These are phyloP conservation scores for Phytomonas serpens DNA, from an alignment of 208 protist genomes.

Conservation along the genomic window DNA sequence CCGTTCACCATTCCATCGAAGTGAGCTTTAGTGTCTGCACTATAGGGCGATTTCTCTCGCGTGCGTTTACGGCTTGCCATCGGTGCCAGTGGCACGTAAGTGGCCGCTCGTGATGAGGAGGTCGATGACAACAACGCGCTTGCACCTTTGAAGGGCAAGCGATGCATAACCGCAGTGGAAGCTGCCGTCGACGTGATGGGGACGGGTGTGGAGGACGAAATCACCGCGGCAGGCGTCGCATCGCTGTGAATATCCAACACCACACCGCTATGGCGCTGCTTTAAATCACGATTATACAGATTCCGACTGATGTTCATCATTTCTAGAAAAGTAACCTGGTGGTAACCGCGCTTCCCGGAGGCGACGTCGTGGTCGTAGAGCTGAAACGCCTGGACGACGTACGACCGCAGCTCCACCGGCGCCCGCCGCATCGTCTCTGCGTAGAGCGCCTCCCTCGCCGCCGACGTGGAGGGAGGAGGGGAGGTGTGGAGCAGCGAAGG, in stretches of 20 bases:
- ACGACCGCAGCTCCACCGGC: conserved; percentile 39
- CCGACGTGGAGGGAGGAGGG: background rate
- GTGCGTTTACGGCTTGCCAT: no score
- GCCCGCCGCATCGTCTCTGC: conserved; percentile 39
- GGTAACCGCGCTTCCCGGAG: conserved; percentile 33
- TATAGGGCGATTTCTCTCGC: no score
- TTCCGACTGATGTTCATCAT: conserved; percentile 55
- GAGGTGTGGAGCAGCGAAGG: conserved; percentile 21
- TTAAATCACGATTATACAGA: conserved; percentile 16
- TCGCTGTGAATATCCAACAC: no score
- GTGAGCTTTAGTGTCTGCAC: background rate
- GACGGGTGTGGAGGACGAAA: background rate
- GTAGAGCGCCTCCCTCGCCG: conserved; percentile 21
- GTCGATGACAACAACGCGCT: no score
- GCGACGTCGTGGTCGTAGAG: conserved; percentile 59
- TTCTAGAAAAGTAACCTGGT: conserved; percentile 51
- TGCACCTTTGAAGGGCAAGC: no score
- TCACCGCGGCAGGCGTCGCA: background rate
- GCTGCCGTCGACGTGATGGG: background rate
- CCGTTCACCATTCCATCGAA: background rate
- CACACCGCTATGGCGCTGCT: background rate
- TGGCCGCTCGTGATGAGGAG: no score
- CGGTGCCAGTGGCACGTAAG: no score
- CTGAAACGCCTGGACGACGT: conserved; percentile 50
- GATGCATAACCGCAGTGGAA: no score